Base-by-base conservation (phyloP, 2,329 filamentous ascomycete genomes). In the Teratosphaeria zuluensis region DNA sequence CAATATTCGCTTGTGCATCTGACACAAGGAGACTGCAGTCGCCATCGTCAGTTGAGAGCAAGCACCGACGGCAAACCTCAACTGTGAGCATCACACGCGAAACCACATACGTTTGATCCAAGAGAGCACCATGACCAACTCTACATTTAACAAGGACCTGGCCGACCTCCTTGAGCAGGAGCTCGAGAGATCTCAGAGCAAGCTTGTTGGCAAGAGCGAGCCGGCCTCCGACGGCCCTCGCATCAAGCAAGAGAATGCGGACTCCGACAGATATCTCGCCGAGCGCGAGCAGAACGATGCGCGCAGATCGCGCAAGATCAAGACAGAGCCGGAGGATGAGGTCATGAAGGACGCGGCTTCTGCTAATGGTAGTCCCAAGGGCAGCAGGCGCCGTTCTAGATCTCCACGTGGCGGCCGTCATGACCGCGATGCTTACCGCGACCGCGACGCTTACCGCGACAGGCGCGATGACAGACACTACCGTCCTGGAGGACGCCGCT, bases 321-420 rank as follows among this genome's bases (percentile, higher is more conserved):
- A 33, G 30, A 24, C 31, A 21, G 53, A 46, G 24, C 32, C 58
- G 62, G 60, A 65, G 68, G 64, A 58, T 9, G 65, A 68, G 48
- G 68, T 60, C 56, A 68, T 63, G 65, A 67, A 72, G 63, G 73
- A 74, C 63, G 66, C 57, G 64, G 66, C 51, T 55, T 62, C 61
- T 28, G 69, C 71, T 68, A 72, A 73, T 65, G 70, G 70, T 60
- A 73, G 69, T 67, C 64, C 65, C 42, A 67, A 65, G 60, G n/a
- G 42, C 42, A 69, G 66, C 63, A 70, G 64, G 65, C 66, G 59
- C 51, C 59, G 64, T 59, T 65, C 65, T 38, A 63, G 63, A 53
- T 58, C 62, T 60, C 54, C 61, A 32, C 62, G 64, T 30, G 65
- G 64, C 56, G 54, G 55, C 19, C 61, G 64, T 46, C 63, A 63